Evolutionary conservation across 441 rosid genomes (phyloP), one percentile per base, ranked within the genome.

Genomic region (Erysimum cheiri): DNA sequence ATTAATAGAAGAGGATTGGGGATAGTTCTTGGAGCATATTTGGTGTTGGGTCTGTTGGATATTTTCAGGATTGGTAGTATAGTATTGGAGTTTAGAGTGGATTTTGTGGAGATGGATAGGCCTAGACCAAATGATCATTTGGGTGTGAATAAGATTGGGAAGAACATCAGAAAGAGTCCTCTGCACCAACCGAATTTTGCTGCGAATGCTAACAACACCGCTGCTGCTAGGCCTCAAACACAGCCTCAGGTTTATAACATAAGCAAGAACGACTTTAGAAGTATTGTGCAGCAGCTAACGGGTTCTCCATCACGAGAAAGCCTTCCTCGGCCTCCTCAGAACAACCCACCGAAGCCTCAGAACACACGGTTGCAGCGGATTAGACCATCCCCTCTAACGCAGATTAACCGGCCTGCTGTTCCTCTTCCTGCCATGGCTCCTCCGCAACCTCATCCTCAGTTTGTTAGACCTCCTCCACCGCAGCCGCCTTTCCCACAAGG

Each of bases 231-330:
- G 40, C 76, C 72, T 50, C 80, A 60, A 44, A 87, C 86, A 46
- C 96, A 88, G 81, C 97, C 96, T 68, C 96, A 90, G 82, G 97
- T 93, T 69, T 93, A 93, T 82, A 93, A 93, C 76, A 93, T 93
- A 40, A 90, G 89, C 89, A 93, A 93, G 91, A 88, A 81, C 66
- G 91, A 93, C 60, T 93, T 93, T 54, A 80, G 93, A 65, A 90
- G 84, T 67, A 80, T 90, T 65, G 98, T 90, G 81, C 98, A 93
- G 84, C 92, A 87, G 78, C 83, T 93, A 7, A 93, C 97, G 1
- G 96, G 98, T 72, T 90, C 97, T 44, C 93, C 97, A 22, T 83
- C 96, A 0, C 94, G 80, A 40, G 94, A 93, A n/a, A 85, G 79
- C 58, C 78, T 86, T 76, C 96, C 97, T 58, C 85, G 85, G 33